Base-by-base conservation (phyloP, 441 rosid species). In the Gossypium trilobum region DNA sequence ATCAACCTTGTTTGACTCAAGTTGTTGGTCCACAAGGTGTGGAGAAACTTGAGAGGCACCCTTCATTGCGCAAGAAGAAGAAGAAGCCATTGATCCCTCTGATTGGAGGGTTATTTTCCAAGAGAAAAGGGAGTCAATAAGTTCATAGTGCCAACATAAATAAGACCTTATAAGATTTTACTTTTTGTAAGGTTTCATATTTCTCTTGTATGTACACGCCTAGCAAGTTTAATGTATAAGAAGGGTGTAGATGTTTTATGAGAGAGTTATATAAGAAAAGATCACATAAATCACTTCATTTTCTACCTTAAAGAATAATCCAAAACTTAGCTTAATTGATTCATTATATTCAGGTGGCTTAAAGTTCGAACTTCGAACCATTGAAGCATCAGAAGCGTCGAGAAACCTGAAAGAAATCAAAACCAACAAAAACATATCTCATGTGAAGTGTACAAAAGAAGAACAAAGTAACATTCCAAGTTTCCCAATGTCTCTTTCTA, bases 21-120 rank as follows among this genome's bases (percentile, higher is more conserved):
- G 84, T 81, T 48, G 70, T 59, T 0, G 75, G 75, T 46, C 87
- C 87, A 0, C 80, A 59, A 29, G 85, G 82, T 7, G 62, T 77
- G 11, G 82, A 80, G 19, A 66, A 76, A 19, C 85, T 90, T 25
- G 87, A 85, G 76, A 87, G 96, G 76, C 92, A 91, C 58, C 89
- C 91, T 80, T 92, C 97, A 16, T 80, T 92, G 62, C 85, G 82
- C 73, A 85, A 75, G 82, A 88, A 78, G 85, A 87, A 83, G 83
- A 91, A 87, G 87, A 88, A 89, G 81, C 89, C 91, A 20, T 63
- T 92, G 81, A 77, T 94, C 4, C 91, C 97, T 25, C 80, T 90
- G 22, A 80, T 92, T 76, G 91, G 93, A 70, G 88, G 87, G 48
- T 79, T 92, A 59, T 92, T 94, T 81, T 83, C 89, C 1, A 90